These are phyloP conservation scores for Fragaria iinumae DNA, from an alignment of 306 rosid species.

Conservation along the genomic window DNA sequence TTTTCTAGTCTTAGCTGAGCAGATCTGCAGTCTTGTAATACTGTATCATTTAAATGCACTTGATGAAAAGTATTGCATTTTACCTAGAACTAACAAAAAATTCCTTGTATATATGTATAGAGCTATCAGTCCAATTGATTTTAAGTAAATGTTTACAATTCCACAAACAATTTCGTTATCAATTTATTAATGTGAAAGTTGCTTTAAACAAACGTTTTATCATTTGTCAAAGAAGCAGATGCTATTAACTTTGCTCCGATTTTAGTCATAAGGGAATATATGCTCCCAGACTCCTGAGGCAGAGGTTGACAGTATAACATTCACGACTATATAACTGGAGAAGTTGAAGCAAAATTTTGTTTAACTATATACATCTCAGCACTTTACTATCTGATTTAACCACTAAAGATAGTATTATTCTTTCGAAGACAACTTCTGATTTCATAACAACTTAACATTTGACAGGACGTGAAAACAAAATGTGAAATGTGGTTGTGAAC, in stretches of 20 bases:
- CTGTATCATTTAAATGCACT: no score
- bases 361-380: not conserved
- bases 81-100: not conserved
- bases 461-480: not conserved
- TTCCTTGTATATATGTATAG: not conserved
- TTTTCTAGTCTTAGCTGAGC: no score
- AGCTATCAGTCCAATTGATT: not conserved
- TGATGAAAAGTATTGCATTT: not conserved
- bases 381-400: not conserved
- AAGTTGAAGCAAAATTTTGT: not conserved
- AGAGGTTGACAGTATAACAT: not conserved
- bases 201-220: not conserved
- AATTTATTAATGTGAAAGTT: not conserved
- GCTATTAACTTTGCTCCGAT: not conserved
- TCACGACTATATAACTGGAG: not conserved
- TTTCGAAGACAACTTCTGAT: not conserved
- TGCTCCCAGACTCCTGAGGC: not conserved
- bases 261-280: not conserved
- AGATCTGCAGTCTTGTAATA: no score
- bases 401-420: not conserved
- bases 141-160: not conserved
- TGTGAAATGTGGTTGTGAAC: not conserved
- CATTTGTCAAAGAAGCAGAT: not conserved
- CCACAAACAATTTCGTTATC: not conserved
- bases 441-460: not conserved